These are phyloP conservation scores for Boletus fagicola DNA, from an alignment of 768 basidiomycete species.

Conservation along the genomic window DNA sequence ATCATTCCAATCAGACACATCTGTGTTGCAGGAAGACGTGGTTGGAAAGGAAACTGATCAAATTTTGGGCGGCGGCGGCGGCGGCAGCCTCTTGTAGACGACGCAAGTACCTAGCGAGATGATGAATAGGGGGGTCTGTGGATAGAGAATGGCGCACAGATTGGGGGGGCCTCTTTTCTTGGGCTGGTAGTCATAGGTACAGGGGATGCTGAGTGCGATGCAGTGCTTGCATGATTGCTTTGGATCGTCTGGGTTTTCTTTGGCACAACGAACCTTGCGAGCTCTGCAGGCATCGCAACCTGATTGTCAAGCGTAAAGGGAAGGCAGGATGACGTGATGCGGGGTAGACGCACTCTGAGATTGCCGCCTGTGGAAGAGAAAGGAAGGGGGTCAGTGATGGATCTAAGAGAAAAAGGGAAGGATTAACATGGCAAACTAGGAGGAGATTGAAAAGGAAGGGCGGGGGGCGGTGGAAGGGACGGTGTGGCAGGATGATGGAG, in stretches of 20 bases:
- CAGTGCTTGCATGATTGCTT: constrained; percentile 88
- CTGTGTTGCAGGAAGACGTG: too few species aligned
- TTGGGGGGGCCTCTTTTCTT: constrained; percentile 94
- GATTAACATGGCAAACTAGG: constrained; percentile 37
- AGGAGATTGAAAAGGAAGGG: constrained; percentile 6
- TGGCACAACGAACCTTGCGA: constrained; percentile 81
- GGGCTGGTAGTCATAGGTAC: constrained; percentile 91
- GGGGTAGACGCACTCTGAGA: constrained; percentile 64
- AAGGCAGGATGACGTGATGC: constrained; percentile 25
- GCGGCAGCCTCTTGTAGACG: constrained; percentile 77
- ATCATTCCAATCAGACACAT: too few species aligned
- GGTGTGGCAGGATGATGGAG: not conserved
- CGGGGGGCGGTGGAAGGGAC: not conserved
- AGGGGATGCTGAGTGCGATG: constrained; percentile 73
- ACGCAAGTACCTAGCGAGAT: constrained; percentile 60
- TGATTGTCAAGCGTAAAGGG: constrained; percentile 33
- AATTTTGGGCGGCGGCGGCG: constrained; percentile 45
- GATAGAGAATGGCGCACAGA: constrained; percentile 50
- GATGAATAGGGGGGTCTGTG: not conserved
- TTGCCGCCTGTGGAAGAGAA: constrained; percentile 60
- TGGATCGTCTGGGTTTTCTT: constrained; percentile 74
- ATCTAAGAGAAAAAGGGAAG: constrained; percentile 28
- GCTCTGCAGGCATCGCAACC: constrained; percentile 87
- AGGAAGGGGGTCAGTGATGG: constrained; percentile 33
- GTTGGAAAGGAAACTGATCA: too few species aligned